Evolutionary conservation across 1,139 yeast species (phyloP), one percentile per base, ranked within the genome.

Genomic region (Geotrichum citri-aurantii): DNA sequence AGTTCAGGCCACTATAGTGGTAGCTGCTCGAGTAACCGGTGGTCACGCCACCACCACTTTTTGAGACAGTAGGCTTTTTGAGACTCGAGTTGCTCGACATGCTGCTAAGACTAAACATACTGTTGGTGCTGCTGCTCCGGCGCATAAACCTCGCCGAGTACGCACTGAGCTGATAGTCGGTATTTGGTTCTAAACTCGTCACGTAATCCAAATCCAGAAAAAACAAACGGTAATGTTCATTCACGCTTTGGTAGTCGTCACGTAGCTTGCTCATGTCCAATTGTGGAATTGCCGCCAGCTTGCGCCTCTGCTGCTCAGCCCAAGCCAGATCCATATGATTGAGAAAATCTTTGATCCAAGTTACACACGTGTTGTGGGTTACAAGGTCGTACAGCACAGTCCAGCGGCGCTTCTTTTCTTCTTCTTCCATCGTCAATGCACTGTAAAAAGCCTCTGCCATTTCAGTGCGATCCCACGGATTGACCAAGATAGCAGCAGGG

Each of bases 381-480:
- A 92, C 86, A 44, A 82, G 80, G 27, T 81, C 74, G 66, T 81
- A 78, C 67, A 91, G 78, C 37, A 73, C 75, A 27, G 78, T 71
- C 93, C 96, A 91, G 54, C 92, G 78, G 50, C 73, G 67, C 31
- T 73, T 66, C 65, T 83, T 84, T 63, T 88, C 95, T 26, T 75
- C 78, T 0, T 71, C 69, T 6, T 78, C 64, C 92, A 92, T 85
- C 12, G 80, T 82, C 54, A 93, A 73, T 52, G 90, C 89, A 8
- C 69, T 62, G 62, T 81, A 77, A 59, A 90, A 86, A 6, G 82
- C 77, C 26, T 81, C 79, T 0, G 95, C 79, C 64, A 91, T 83
- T 62, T 81, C 81, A 53, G 78, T 80, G 42, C 81, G 77, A 70
- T 91, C 95, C 96, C 97, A 93, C 1, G 99, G 99, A 69, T 93